Percentiles rank a stretch among this genome's conserved stretches.
Conservation (phyloP, 768 basidiomycete species). For the Serendipita indica region DNA sequence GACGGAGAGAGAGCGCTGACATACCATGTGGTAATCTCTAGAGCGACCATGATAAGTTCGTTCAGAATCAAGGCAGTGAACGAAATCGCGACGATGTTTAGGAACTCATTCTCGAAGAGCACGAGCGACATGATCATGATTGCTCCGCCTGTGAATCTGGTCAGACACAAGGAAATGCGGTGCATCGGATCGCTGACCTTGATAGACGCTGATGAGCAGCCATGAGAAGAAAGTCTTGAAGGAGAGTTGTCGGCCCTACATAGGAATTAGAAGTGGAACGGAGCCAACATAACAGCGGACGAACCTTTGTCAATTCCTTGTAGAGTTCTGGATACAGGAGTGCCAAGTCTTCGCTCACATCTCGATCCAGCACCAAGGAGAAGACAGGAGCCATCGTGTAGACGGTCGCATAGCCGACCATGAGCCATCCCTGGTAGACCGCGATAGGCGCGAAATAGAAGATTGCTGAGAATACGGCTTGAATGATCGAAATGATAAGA, state of each 20-base stretch:
- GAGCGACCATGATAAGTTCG: conserved; percentile 96
- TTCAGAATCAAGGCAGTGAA: conserved; percentile 93
- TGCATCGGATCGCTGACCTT: conserved; percentile 41
- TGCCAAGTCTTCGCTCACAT: conserved; percentile 91
- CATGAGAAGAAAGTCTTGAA: conserved; percentile 98
- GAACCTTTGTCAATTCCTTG: conserved; percentile 90
- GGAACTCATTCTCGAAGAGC: conserved; percentile 91
- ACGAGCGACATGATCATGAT: conserved; percentile 98
- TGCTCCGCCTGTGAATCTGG: conserved; percentile 50
- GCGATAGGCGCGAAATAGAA: conserved; percentile 95
- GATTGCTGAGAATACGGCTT: conserved; percentile 88
- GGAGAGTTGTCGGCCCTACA: conserved; percentile 78
- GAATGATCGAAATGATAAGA: conserved; percentile 93
- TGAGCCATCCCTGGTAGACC: conserved; percentile 93
- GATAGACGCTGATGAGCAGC: conserved; percentile 95
- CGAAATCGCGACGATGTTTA: conserved; percentile 97
- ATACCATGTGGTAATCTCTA: conserved; percentile 95
- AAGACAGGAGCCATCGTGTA: conserved; percentile 99
- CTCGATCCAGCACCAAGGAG: conserved; percentile 87
- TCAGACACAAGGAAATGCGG: not conserved
- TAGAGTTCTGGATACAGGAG: conserved; percentile 94
- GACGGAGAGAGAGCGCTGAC: not conserved
- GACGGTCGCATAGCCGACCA: conserved; percentile 90
- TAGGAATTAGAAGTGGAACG: conserved; percentile 9
- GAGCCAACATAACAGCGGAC: conserved; percentile 14